phyloP scores from a whole-genome alignment of 345 rosid genomes.

The Eucalyptus tenuipes region DNA sequence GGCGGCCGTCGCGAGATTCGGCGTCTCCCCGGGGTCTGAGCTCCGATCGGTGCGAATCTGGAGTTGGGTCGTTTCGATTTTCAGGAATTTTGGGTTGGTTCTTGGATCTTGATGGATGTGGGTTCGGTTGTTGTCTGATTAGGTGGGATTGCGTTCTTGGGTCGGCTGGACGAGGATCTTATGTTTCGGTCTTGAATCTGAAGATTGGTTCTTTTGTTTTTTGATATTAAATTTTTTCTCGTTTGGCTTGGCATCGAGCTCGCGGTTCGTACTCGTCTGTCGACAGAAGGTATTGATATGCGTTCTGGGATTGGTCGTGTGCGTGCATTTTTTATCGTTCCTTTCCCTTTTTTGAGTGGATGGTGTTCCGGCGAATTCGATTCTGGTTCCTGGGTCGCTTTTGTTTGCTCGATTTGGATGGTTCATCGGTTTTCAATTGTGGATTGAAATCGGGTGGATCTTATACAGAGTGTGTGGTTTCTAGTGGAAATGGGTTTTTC shows the following conservation, averaged over 20 bases:
- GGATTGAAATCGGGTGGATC: not conserved
- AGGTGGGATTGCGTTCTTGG: conserved; percentile 24
- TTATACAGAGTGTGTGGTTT: not conserved
- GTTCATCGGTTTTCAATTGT: not conserved
- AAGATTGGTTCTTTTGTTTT: not conserved
- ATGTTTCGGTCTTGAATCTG: conserved; percentile 33
- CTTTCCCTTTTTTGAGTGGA: not conserved
- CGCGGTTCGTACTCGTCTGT: conserved; percentile 11
- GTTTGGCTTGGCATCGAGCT: not conserved
- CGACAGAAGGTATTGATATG: conserved; percentile 24
- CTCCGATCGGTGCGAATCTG: conserved; percentile 53
- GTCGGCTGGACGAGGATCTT: conserved; percentile 49
- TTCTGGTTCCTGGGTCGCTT: not conserved
- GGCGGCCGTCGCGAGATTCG: conserved; percentile 37
- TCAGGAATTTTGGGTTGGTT: conserved; percentile 1
- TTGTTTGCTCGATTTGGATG: not conserved
- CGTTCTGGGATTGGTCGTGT: conserved; percentile 5
- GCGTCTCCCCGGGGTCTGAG: conserved; percentile 39
- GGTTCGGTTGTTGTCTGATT: conserved; percentile 7
- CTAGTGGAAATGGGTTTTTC: not conserved
- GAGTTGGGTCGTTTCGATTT: conserved; percentile 30
- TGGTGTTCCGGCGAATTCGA: not conserved
- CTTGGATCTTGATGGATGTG: conserved; percentile 3
- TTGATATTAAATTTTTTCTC: not conserved
- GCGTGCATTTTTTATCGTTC: not conserved